Base-by-base conservation (phyloP, 148 eudicot genomes). In the Salicornia ramosissima region DNA sequence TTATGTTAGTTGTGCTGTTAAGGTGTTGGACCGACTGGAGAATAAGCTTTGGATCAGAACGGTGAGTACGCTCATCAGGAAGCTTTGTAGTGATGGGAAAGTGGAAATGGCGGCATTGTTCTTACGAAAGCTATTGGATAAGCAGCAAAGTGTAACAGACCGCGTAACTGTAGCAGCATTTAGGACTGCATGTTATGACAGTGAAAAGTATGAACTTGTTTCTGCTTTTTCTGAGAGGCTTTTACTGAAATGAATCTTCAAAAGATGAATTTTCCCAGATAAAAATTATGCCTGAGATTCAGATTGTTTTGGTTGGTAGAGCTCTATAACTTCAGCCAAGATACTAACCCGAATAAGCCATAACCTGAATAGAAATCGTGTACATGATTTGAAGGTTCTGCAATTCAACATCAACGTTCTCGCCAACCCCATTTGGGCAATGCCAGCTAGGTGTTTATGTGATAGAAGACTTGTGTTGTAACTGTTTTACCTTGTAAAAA, bases 11-110 rank as follows among this genome's bases (percentile, higher is more conserved):
- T 70, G 67, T 28, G 92, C 98, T 42, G 66, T 80, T 71, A 58
- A 39, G 1, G 68, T 87, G 30, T 69, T 93, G 49, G 98, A 86
- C 26, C 77, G 81, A 58, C 74, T 93, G 74, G 96, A 88, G 49
- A 90, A 83, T 64, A 90, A 82, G 79, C 83, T 77, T 11, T 93
- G 96, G 96, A 68, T 79, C 50, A 85, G 87, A 46, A 90, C 96
- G 19, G 88, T 80, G 29, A 83, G 64, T 51, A 88, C 98, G 5
- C 75, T 93, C 78, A 68, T 90, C 51, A 83, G 98, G 74, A 93
- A 90, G 86, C 98, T 93, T 45, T 93, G 96, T 65, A 80, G 92
- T 80, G 95, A 83, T 59, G 81, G 75, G 72, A 90, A 85, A 75
- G 94, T 85, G 39, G 95, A 85, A 19, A 79, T 81, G 64, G 96